Evolutionary conservation across 2,329 filamentous ascomycete species (phyloP), one percentile per base, ranked within the genome.

Genomic region (Amesomyces nigricolor): DNA sequence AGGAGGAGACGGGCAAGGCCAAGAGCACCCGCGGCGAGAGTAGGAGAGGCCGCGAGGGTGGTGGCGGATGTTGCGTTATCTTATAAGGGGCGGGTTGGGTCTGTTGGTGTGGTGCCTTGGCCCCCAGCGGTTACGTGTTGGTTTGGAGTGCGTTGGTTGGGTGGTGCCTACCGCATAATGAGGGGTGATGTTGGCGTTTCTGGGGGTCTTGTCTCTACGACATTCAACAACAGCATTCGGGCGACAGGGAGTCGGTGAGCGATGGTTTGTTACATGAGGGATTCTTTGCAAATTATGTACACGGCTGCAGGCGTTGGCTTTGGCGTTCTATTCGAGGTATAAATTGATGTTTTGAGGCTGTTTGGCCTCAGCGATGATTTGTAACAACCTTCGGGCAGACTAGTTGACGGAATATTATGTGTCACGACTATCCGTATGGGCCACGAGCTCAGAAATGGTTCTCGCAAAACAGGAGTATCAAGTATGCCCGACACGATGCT

Each of bases 1-100:
- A 86, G 62, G 85, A 88, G 22, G 87, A 89, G 63, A 84, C 87
- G 54, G 87, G 86, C 67, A 80, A 81, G 35, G 78, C 80, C 56
- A 88, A 86, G 69, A 75, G 73, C 65, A 69, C 66, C 60, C 65
- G 72, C 39, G 67, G 72, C 40, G 69, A 73, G n/a, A 69, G 73
- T 8, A 67, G 71, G 37, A 67, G 72, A 39, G 69, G 65, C 56
- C 68, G 73, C 22, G 71, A 74, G 47, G 69, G 75, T 30, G 68
- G 72, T 46, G 65, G 69, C 30, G 72, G 72, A 43, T 81, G 78
- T 68, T 81, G 78, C 61, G 72, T 80, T 47, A 77, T 81, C 47
- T 56, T 64, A 57, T 62, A 56, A 52, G 26, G 6, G 16, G 16
- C 14, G 16, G 6, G 17, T 17, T 11, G 17, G 10, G 5, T 8